Evolutionary conservation across 441 rosid species (phyloP), one percentile per base, ranked within the genome.

Genomic region (Pelargonium cotyledonis): DNA sequence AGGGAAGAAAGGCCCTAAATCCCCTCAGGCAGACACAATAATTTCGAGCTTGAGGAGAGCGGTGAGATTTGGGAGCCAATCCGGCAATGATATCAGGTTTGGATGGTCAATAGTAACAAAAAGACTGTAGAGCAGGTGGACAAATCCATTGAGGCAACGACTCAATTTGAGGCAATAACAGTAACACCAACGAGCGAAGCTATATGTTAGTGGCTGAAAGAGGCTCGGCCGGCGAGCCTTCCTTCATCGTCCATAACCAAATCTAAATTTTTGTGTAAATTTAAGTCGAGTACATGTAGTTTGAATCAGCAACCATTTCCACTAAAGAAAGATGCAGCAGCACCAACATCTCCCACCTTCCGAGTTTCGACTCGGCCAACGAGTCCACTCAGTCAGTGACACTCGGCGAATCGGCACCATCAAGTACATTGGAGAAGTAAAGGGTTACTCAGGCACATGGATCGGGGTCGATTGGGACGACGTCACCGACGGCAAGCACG

Each of bases 391-490:
- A 55, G 72, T 77, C 31, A 81, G 67, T 61, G 90, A 91, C 74
- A 68, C 86, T 41, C 86, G 85, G 57, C 85, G 97, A 61, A 77
- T 84, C 43, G 98, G 97, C 8, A 86, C 91, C 0, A 84, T 89
- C 1, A 89, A 78, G 83, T 93, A 82, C 76, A 70, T 85, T 4
- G 97, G 98, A 51, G 40, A 76, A 31, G 85, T 91, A 49, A 79
- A 84, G 15, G 95, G 95, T 0, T 68, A 90, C 70, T 77, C 85
- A 1, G 96, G 96, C 14, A 64, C 51, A 4, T 90, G 96, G 95
- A 73, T 86, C 65, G 98, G 97, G 12, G 90, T 93, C 60, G 96
- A 91, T 62, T 93, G 97, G 97, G 97, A 89, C 80, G 76, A 53
- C 35, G 21, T 77, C 47, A 83, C 84, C 0, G 90, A 84, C 5